Evolutionary conservation across 352 stramenopile genomes (phyloP).

Genomic region (Phytophthora pinifolia): DNA sequence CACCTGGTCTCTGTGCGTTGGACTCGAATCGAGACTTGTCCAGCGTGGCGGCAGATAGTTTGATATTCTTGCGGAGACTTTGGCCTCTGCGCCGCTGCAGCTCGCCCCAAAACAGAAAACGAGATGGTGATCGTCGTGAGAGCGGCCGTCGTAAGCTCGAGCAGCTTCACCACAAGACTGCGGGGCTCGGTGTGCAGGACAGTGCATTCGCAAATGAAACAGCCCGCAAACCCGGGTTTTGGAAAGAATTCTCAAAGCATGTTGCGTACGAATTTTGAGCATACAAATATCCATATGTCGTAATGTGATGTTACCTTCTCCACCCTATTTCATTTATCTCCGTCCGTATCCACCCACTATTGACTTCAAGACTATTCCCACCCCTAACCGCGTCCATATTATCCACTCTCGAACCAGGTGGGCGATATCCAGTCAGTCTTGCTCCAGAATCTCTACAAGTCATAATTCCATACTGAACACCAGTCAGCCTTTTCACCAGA

Average conservation of each 20-base stretch:
- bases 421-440: conserved; percentile 39
- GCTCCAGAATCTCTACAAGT: conserved; percentile 19
- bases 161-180: conserved; percentile 1
- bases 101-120: not conserved
- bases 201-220: not conserved
- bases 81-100: too few species aligned
- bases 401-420: conserved; percentile 3
- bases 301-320: too few species aligned
- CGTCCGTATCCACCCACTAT: not conserved
- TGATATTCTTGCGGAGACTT: too few species aligned
- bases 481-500: conserved; percentile 1
- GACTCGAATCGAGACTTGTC: conserved; percentile 17
- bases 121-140: not conserved
- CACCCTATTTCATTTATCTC: not conserved
- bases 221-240: not conserved
- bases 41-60: not conserved
- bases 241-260: too few species aligned
- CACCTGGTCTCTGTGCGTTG: conserved; percentile 7
- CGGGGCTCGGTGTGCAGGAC: conserved; percentile 16
- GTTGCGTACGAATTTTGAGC: too few species aligned
- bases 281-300: too few species aligned
- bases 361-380: conserved; percentile 1
- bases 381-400: conserved; percentile 16
- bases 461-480: not conserved
- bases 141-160: not conserved